Evolutionary conservation across 345 rosid species (phyloP).

Genomic region (Salix dunnii): DNA sequence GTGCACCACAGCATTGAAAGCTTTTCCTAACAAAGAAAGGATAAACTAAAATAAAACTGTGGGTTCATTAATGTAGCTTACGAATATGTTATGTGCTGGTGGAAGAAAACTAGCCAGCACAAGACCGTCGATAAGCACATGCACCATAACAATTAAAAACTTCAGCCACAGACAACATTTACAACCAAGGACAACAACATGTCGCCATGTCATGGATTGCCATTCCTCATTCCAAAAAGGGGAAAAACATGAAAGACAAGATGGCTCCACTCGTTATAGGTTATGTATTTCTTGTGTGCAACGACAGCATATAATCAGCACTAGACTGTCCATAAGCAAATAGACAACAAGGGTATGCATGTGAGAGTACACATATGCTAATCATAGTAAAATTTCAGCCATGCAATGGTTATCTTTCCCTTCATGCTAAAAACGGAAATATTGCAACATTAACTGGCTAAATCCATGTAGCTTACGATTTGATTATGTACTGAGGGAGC

Average conservation of each 20-base stretch:
- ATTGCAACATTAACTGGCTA: slow-evolving; percentile 1
- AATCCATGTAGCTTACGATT: slow-evolving; percentile 14
- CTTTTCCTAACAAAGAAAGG: slow-evolving; percentile 11
- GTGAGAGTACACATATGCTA: too few species aligned
- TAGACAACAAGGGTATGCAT: neutral
- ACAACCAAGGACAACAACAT: neutral
- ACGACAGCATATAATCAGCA: neutral
- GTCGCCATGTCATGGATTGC: slow-evolving; percentile 1
- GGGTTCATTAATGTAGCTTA: slow-evolving; percentile 42
- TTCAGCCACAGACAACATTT: neutral
- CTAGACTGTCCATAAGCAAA: neutral
- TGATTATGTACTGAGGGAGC: slow-evolving; percentile 5
- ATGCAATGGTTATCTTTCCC: slow-evolving; percentile 25
- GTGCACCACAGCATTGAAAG: slow-evolving; percentile 35
- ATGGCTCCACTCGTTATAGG: slow-evolving; percentile 11
- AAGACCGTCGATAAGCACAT: slow-evolving; percentile 43
- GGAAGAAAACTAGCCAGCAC: slow-evolving; percentile 30
- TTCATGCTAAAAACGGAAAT: slow-evolving; percentile 11
- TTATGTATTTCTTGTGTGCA: slow-evolving; percentile 30
- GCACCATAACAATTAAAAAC: too few species aligned
- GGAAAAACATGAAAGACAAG: slow-evolving; percentile 18
- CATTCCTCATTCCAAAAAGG: neutral
- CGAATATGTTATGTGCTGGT: slow-evolving; percentile 48
- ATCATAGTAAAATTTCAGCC: slow-evolving; percentile 16
- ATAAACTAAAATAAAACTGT: slow-evolving; percentile 26